phyloP scores from a whole-genome alignment of 1,284 basidiomycete genomes.

The Afroboletus lepidellus region DNA sequence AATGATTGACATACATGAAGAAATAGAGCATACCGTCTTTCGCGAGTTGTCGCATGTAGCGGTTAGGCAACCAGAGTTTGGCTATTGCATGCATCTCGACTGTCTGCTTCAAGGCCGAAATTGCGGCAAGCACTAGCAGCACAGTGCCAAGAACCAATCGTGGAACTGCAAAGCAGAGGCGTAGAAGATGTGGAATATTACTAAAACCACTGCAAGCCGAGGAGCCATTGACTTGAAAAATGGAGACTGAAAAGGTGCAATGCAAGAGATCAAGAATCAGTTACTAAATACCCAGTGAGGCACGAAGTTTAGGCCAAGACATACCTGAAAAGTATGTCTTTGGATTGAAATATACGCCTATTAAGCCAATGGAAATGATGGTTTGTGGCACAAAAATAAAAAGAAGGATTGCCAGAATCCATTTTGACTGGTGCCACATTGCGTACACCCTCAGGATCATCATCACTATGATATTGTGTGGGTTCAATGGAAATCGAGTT shows the following conservation, averaged over 20 bases:
- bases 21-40: conserved; percentile 3
- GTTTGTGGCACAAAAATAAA: not conserved
- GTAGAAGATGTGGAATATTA: accelerated
- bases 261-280: too few species aligned
- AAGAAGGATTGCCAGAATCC: not conserved
- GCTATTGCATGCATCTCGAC: not conserved
- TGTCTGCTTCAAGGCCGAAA: not conserved
- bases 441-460: conserved; percentile 6
- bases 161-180: too few species aligned
- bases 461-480: not conserved
- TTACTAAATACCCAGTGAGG: too few species aligned
- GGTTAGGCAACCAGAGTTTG: not conserved
- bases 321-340: too few species aligned
- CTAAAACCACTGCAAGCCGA: too few species aligned
- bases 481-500: not conserved
- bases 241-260: too few species aligned
- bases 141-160: not conserved
- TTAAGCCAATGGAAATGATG: not conserved
- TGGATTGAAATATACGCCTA: not conserved
- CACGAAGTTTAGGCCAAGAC: not conserved
- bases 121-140: not conserved
- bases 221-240: too few species aligned
- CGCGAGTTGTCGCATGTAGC: not conserved
- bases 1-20: not conserved
- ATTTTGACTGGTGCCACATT: not conserved